Evolutionary conservation across 306 rosid species (phyloP), one percentile per base, ranked within the genome.

Genomic region (Fragaria iinumae): DNA sequence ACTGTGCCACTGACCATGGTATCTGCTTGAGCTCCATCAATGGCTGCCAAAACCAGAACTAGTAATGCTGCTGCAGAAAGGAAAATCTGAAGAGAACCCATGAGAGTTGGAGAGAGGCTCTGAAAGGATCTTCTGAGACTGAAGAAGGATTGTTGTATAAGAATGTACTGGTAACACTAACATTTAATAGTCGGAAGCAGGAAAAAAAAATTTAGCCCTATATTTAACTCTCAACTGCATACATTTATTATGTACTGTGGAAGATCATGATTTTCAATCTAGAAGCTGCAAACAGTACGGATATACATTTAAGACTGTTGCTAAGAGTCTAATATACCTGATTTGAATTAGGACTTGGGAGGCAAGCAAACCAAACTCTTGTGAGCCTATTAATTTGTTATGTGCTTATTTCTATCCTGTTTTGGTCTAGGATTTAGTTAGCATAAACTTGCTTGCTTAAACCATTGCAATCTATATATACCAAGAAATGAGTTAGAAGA

Each of bases 1-100:
- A 94, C 98, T 9, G 90, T 87, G 72, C 98, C 97, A 18, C 88
- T 85, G 82, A 94, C 89, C 86, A 76, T 53, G 25, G 96, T 81
- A 63, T 85, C 87, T 67, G 88, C 97, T 21, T 27, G 73, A 34
- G 81, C 80, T 83, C 76, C 90, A 83, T 85, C 49, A 74, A 83
- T 81, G 86, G 83, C 82, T 7, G 81, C 75, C 52, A 82, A 76
- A 83, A 90, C 69, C 47, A 90, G 80, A 77, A 83, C 5, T 71
- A 67, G 16, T 66, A 64, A 34, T 34, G 69, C 69, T 64, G 81
- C 75, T 7, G 72, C 71, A 48, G 89, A 52, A 18, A 90, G 69
- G 68, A 85, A 84, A 62, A 84, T 84, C 73, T 68, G 48, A 10
- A 10, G 77, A 34, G 67, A 71, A 76, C 81, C 94, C 98, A 94